These are phyloP conservation scores for Leptomonas seymouri DNA, from an alignment of 208 protist species.

Conservation along the genomic window DNA sequence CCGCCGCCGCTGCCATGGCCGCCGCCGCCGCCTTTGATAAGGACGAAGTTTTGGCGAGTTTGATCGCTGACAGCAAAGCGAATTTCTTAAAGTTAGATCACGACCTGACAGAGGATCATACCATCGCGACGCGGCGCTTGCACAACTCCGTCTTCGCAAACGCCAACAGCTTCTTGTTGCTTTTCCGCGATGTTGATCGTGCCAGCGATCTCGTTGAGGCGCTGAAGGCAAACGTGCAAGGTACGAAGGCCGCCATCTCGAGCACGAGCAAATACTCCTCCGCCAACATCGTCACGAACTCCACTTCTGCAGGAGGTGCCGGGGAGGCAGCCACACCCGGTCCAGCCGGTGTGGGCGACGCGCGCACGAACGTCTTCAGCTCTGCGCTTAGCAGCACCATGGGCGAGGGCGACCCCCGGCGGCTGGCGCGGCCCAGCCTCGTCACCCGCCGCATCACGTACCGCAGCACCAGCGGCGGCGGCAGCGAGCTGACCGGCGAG, in stretches of 20 bases:
- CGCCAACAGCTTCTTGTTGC: constrained; percentile 73
- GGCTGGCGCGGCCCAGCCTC: constrained; percentile 37
- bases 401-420: constrained; percentile 24
- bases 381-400: constrained; percentile 14
- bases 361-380: constrained; percentile 23
- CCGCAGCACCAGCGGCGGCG: constrained; percentile 12
- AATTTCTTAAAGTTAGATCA: constrained; percentile 82
- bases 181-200: constrained; percentile 83
- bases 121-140: constrained; percentile 61
- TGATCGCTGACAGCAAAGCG: constrained; percentile 56
- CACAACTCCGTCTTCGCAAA: constrained; percentile 78
- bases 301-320: neutral
- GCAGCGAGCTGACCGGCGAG: constrained; percentile 3
- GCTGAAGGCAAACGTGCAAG: constrained; percentile 84
- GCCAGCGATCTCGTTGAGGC: constrained; percentile 73
- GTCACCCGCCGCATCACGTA: constrained; percentile 36
- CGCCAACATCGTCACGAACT: constrained; percentile 31
- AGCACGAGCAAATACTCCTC: constrained; percentile 78
- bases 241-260: constrained; percentile 82
- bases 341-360: neutral
- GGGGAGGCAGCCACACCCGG: neutral
- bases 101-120: constrained; percentile 74
- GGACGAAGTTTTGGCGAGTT: constrained; percentile 57
- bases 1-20: constrained; percentile 6
- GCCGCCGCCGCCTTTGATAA: constrained; percentile 61